Percentiles rank a stretch among this genome's conserved stretches.
phyloP scores from a whole-genome alignment of 2,329 filamentous ascomycete species.

The Ophiostoma tasmaniense region DNA sequence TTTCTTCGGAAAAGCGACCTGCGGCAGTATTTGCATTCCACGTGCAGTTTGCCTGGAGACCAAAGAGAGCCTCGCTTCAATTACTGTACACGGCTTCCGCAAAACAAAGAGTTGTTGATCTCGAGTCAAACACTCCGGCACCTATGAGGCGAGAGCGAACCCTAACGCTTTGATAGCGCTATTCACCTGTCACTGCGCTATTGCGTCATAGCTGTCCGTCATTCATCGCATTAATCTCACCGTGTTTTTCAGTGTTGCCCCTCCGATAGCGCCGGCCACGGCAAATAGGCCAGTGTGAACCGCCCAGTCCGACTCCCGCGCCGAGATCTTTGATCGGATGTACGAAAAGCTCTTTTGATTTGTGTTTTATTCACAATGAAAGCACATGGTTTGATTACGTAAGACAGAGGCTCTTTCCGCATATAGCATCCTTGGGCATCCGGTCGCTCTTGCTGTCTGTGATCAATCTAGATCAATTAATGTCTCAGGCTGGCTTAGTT shows the following conservation, averaged over 20 bases:
- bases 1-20: background rate
- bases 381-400: background rate
- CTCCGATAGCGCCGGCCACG: background rate
- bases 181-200: background rate
- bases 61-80: background rate
- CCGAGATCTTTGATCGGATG: background rate
- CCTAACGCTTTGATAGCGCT: background rate
- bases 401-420: background rate
- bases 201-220: constrained; percentile 1
- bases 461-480: background rate
- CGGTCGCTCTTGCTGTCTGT: background rate
- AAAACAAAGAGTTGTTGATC: background rate
- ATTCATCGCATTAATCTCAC: background rate
- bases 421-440: background rate
- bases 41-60: background rate
- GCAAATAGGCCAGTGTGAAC: background rate
- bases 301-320: background rate
- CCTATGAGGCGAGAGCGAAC: background rate
- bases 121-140: too few relatives aligned
- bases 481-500: background rate
- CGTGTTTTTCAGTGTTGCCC: background rate
- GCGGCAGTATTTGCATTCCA: background rate
- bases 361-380: too few relatives aligned
- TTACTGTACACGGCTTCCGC: background rate
- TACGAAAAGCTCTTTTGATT: background rate